Conservation (phyloP, 495 filamentous ascomycete species). For the Xylaria longipes region DNA sequence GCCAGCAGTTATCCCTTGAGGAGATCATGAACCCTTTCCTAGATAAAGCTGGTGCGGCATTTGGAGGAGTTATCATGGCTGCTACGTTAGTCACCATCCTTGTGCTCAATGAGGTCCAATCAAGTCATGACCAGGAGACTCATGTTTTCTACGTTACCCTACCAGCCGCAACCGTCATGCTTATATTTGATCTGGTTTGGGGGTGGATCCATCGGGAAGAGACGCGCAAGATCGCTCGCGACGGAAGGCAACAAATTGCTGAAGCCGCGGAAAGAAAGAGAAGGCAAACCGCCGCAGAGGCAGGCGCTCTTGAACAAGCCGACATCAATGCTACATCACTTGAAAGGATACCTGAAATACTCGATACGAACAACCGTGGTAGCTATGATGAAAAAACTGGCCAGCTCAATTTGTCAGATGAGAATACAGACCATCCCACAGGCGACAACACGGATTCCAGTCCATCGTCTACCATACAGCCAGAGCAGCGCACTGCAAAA, state of each 20-base stretch:
- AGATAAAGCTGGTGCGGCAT: conserved; percentile 65
- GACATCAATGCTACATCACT: not conserved
- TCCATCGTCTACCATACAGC: not conserved
- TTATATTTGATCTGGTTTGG: conserved; percentile 64
- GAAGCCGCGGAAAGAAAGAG: conserved; percentile 33
- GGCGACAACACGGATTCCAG: not conserved
- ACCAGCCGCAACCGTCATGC: conserved; percentile 67
- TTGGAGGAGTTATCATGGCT: conserved; percentile 67
- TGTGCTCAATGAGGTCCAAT: conserved; percentile 62
- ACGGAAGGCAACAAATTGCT: conserved; percentile 60
- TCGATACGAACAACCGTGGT: not conserved
- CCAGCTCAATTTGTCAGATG: not conserved
- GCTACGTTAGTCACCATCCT: conserved; percentile 65
- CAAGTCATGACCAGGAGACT: conserved; percentile 43
- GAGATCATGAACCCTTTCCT: conserved; percentile 76
- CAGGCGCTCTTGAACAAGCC: not conserved
- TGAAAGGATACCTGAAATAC: not conserved
- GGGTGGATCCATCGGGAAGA: conserved; percentile 65
- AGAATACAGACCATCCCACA: not conserved
- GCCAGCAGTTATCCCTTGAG: conserved; percentile 63
- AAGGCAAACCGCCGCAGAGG: conserved; percentile 14
- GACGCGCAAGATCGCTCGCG: conserved; percentile 64
- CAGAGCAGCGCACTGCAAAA: not conserved
- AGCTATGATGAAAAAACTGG: not conserved
- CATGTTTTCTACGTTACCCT: conserved; percentile 68